Base-by-base conservation (phyloP, 2,329 filamentous ascomycete species). In the Beauveria caledonica region DNA sequence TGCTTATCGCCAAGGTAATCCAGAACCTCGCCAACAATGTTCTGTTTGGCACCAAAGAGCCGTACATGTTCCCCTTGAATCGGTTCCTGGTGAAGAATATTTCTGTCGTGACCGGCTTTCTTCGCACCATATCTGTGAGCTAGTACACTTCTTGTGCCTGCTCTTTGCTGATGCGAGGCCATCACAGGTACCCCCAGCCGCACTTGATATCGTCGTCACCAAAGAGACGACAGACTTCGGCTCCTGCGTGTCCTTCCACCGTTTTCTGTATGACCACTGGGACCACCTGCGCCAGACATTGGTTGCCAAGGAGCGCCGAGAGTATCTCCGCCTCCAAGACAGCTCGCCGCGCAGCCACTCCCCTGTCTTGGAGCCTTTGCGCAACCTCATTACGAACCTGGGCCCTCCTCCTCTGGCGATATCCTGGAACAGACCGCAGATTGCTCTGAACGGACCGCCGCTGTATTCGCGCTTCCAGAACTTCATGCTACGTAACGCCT, bases 21-120 rank as follows among this genome's bases (percentile, higher is more conserved):
- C 86, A 89, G 66, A 88, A 88, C 66, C 75, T 89, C 40, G 86
- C 86, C 40, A 89, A 89, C 66, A 89, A 89, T 61, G 86, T 88
- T 29, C 75, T 88, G 1, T 89, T 89, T 65, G 86, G 86, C 4
- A 84, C 85, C 39, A 89, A 89, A 70, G 86, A 89, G 68, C 83
- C 85, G 3, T 89, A 87, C 67, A 89, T 89, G 86, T 86, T 84
- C 63, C 84, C 86, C 1, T 73, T 89, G 23, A 88, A 89, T 67
- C 81, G 86, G 61, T 89, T 89, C 63, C 71, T 89, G 23, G 84
- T 85, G 0, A 78, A 86, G 63, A 86, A 89, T 64, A 88, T 89
- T 56, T 87, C 86, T 68, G 76, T 79, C 39, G 84, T 89, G 17
- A 88, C 85, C 2, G 82, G 81, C 0, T 89, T 89, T 65, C 72